phyloP scores from a whole-genome alignment of 2,329 filamentous ascomycete species.

The Verticillium isaacii region DNA sequence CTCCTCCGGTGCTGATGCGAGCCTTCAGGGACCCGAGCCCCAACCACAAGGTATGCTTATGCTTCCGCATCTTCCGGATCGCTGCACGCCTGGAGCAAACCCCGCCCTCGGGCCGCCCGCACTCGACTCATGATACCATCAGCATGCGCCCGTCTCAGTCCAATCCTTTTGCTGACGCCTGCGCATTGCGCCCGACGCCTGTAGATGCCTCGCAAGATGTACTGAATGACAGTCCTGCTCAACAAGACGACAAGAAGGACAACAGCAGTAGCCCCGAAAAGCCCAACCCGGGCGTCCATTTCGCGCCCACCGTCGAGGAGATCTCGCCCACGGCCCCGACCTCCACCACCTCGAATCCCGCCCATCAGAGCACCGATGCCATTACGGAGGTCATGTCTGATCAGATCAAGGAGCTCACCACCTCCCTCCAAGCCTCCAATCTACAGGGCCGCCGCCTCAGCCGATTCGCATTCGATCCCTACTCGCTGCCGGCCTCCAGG shows the following conservation, averaged over 20 bases:
- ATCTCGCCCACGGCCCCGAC: constrained; percentile 39
- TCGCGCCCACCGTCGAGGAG: constrained; percentile 66
- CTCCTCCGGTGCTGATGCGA: not conserved
- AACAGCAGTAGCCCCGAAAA: not conserved
- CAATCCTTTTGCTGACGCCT: constrained; percentile 8
- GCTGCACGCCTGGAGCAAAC: not conserved
- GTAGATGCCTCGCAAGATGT: constrained; percentile 7
- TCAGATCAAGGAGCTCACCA: constrained; percentile 67
- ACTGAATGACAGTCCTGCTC: not conserved
- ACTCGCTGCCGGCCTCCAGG: constrained; percentile 80
- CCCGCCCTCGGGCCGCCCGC: not conserved
- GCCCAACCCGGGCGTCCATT: constrained; percentile 55
- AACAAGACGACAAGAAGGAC: not conserved
- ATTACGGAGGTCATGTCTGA: constrained; percentile 47
- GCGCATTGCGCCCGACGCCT: constrained; percentile 9
- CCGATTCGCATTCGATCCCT: constrained; percentile 84
- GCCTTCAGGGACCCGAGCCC: not conserved
- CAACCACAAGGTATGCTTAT: not conserved
- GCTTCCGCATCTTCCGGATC: constrained; percentile 1
- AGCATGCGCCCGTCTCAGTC: not conserved
- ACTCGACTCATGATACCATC: not conserved
- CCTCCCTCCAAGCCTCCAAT: constrained; percentile 66
- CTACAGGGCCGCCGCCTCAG: constrained; percentile 80
- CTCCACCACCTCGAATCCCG: constrained; percentile 14
- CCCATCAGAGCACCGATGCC: constrained; percentile 19